These are phyloP conservation scores for Syzygium grande DNA, from an alignment of 345 rosid species.

Conservation along the genomic window DNA sequence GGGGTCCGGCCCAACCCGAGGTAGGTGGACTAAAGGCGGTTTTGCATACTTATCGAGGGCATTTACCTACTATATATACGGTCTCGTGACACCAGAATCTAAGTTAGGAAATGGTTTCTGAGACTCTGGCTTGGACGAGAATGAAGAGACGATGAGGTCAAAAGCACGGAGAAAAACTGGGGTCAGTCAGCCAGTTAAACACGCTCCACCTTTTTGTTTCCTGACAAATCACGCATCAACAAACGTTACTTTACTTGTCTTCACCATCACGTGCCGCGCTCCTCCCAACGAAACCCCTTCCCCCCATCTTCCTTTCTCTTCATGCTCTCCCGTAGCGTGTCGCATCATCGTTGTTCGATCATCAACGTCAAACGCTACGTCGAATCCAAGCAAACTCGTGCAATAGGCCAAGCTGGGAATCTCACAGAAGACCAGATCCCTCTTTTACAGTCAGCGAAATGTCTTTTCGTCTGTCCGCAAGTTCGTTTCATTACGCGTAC, in stretches of 20 bases:
- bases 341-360: neutral
- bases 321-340: neutral
- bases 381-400: neutral
- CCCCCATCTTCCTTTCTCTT: neutral
- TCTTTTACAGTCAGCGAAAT: neutral
- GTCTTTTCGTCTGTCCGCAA: neutral
- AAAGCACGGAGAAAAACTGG: neutral
- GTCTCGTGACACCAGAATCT: neutral
- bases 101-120: neutral
- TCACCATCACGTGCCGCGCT: neutral
- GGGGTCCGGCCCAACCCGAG: neutral
- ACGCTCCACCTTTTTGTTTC: too few species aligned
- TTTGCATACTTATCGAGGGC: neutral
- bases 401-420: neutral
- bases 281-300: neutral
- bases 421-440: neutral
- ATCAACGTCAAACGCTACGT: neutral
- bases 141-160: neutral
- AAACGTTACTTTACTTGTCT: neutral
- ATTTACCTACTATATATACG: neutral
- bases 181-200: rapidly evolving
- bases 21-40: rapidly evolving
- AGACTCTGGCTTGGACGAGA: neutral
- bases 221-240: neutral
- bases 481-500: neutral